Conservation (phyloP, 495 filamentous ascomycete species). For the Lindgomyces ingoldianus region DNA sequence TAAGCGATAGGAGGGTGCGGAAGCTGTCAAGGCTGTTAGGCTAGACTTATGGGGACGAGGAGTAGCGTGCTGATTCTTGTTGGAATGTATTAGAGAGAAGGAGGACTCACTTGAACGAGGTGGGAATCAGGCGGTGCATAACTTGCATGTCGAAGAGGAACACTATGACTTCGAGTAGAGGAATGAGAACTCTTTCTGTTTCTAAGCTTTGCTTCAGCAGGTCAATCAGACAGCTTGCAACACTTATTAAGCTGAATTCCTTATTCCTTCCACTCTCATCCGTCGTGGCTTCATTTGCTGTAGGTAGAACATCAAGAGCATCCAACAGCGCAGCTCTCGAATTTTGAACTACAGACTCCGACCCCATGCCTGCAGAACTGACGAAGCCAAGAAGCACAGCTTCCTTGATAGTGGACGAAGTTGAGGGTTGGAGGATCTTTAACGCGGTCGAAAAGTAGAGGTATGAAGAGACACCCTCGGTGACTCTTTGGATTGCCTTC, state of each 20-base stretch:
- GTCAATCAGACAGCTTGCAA: conserved; percentile 50
- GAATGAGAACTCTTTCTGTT: conserved; percentile 71
- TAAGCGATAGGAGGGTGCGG: conserved; percentile 63
- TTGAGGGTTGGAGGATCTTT: conserved; percentile 38
- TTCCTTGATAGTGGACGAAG: conserved; percentile 34
- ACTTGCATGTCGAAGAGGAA: conserved; percentile 68
- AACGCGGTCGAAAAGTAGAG: conserved; percentile 39
- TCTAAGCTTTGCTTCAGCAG: conserved; percentile 52
- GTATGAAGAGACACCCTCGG: conserved; percentile 40
- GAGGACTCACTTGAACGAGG: conserved; percentile 37
- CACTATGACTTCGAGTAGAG: conserved; percentile 70
- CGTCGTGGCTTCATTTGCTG: conserved; percentile 37
- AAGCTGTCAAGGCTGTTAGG: conserved; percentile 46
- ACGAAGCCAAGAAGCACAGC: conserved; percentile 71
- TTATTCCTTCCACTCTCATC: background rate
- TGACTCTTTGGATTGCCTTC: background rate
- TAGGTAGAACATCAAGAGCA: conserved; percentile 18
- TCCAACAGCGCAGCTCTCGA: conserved; percentile 68
- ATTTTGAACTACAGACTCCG: conserved; percentile 75
- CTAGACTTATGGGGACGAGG: too few relatives aligned
- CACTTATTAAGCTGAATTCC: conserved; percentile 38
- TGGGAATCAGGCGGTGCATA: conserved; percentile 38
- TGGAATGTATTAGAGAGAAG: background rate
- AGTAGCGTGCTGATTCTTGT: too few relatives aligned
- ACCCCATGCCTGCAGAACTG: conserved; percentile 79